Base-by-base conservation (phyloP, 2,329 filamentous ascomycete genomes). In the Penicillium fuscoglaucum region DNA sequence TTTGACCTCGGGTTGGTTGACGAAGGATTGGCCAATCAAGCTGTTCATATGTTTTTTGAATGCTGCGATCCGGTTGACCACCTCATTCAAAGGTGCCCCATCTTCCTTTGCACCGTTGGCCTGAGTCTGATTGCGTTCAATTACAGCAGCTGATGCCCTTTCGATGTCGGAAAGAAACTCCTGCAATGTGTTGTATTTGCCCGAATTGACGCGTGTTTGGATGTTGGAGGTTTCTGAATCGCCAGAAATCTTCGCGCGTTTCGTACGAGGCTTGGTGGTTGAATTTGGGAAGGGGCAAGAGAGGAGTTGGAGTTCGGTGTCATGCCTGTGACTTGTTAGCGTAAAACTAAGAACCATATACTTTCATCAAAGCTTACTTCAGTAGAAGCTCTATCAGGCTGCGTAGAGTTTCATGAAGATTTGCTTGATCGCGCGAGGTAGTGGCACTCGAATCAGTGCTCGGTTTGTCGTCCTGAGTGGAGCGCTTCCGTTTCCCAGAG, bases 31-130 rank as follows among this genome's bases (percentile, higher is more conserved):
- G 39, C 82, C 80, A 61, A 89, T 82, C 15, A 91, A 78, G 44
- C 83, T 82, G 66, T 87, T 79, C 17, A 88, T 83, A 68, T 84
- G 82, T 49, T 84, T 83, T 69, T 84, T 86, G 69, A 91, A 89
- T 19, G 80, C 75, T 48, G 78, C 74, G 44, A 84, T 80, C 59
- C 79, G 80, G 52, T 71, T 75, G 55, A 76, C 71, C 9, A 74
- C 68, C 58, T 76, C 73, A n/a, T 68, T 71, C 50, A 71, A 58
- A 19, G 70, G 66, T 15, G 70, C 61, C 9, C 66, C 68, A 45
- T 72, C 69, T 13, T 63, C 56, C 9, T 60, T 64, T 29, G 61
- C 57, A 37, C 63, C 68, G 61, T 70, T 70, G 54, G 67, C 61
- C 53, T 70, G 72, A 29, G 63, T 58, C 56, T 74, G 73, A 50